Conservation (phyloP, 179 eudicot species). For the Dionaea muscipula region DNA sequence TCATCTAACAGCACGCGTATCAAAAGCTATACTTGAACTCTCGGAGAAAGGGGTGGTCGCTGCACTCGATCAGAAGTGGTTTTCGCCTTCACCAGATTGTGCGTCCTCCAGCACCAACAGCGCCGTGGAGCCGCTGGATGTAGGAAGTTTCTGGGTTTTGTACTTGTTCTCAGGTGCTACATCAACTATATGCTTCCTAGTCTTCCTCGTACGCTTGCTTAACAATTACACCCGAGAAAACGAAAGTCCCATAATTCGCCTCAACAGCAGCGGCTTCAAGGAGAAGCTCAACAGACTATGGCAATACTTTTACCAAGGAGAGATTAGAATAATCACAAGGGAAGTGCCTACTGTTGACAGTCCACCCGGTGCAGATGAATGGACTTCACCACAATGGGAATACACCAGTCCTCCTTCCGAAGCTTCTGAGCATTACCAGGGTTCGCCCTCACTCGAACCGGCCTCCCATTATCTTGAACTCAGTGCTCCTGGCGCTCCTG, state of each 20-base stretch:
- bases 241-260: not conserved
- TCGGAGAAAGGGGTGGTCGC: constrained; percentile 13
- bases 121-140: constrained; percentile 13
- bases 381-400: not conserved
- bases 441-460: no score
- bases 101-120: not conserved
- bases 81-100: constrained; percentile 17
- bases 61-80: constrained; percentile 15
- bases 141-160: constrained; percentile 28
- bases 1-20: constrained; percentile 14
- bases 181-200: constrained; percentile 22
- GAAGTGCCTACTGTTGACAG: not conserved
- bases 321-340: no score
- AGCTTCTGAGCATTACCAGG: no score
- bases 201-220: constrained; percentile 12
- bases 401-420: not conserved
- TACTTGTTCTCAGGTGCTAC: constrained; percentile 21
- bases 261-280: not conserved
- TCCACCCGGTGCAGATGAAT: not conserved
- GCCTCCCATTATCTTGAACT: no score
- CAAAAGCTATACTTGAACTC: constrained; percentile 16
- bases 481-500: no score
- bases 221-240: not conserved
- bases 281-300: not conserved
- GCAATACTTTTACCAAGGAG: not conserved